Percentiles rank a stretch among this genome's conserved stretches.
Conservation (phyloP, 2,329 filamentous ascomycete species). For the Alternaria novae-zelandiae region DNA sequence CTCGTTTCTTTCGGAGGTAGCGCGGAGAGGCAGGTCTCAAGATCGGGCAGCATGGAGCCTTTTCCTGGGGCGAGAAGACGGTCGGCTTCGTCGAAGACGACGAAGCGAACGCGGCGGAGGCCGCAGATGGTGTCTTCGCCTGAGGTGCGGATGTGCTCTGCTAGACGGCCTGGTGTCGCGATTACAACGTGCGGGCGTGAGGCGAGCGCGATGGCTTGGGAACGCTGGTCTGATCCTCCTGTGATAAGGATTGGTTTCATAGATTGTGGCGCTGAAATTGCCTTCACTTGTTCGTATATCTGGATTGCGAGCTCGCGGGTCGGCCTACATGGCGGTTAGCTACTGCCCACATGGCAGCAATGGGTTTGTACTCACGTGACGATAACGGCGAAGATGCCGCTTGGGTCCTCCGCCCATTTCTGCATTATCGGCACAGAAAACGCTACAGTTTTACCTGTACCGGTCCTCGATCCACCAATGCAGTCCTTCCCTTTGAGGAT, state of each 20-base stretch:
- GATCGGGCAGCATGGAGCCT: slow-evolving; percentile 92
- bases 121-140: slow-evolving; percentile 89
- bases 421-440: slow-evolving; percentile 95
- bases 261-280: slow-evolving; percentile 85
- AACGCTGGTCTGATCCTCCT: slow-evolving; percentile 89
- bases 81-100: slow-evolving; percentile 96
- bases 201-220: slow-evolving; percentile 83
- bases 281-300: slow-evolving; percentile 95
- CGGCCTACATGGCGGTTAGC: slow-evolving; percentile 13
- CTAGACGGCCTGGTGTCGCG: slow-evolving; percentile 86
- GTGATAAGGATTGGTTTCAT: slow-evolving; percentile 90
- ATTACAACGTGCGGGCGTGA: slow-evolving; percentile 89
- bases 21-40: slow-evolving; percentile 84
- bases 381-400: slow-evolving; percentile 87
- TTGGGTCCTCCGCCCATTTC: slow-evolving; percentile 89
- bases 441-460: slow-evolving; percentile 95
- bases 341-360: not conserved
- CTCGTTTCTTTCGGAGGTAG: slow-evolving; percentile 78
- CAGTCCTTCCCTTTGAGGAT: slow-evolving; percentile 88
- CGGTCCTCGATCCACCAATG: slow-evolving; percentile 92
- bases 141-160: slow-evolving; percentile 90
- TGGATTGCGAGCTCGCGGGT: slow-evolving; percentile 86
- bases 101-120: slow-evolving; percentile 77
- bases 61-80: slow-evolving; percentile 76
- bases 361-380: slow-evolving; percentile 74